Percentiles rank a stretch among this genome's conserved stretches.
Conservation (phyloP, 73 alveolate genomes). For the Breviolum minutum region DNA sequence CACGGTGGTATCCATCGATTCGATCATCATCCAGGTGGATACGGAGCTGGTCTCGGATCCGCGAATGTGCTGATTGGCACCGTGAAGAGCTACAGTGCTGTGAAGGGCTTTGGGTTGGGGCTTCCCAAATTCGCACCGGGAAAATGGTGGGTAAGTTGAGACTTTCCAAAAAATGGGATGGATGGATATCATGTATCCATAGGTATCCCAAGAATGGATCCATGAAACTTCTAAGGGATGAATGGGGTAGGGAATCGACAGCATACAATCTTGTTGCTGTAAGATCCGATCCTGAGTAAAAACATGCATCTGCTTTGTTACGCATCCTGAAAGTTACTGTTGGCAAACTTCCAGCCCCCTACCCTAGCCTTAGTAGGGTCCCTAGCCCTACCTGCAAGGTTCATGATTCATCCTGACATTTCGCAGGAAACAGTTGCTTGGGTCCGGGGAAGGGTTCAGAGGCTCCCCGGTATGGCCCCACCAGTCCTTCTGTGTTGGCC, state of each 20-base stretch:
- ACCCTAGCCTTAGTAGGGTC: not conserved
- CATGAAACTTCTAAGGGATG: not conserved
- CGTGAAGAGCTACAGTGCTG: slow-evolving; percentile 83
- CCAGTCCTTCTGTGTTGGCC: too few species aligned
- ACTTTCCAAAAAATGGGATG: not conserved
- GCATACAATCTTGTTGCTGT: too few species aligned
- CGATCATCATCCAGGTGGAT: not conserved
- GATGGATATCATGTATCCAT: not conserved
- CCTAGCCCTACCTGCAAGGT: slow-evolving; percentile 29
- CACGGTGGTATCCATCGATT: not conserved
- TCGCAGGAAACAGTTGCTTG: slow-evolving; percentile 47
- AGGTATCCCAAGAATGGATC: not conserved
- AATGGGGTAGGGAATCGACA: not conserved
- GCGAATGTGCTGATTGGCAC: slow-evolving; percentile 75
- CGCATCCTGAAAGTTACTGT: not conserved
- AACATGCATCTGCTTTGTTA: not conserved
- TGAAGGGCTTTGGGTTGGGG: slow-evolving; percentile 88
- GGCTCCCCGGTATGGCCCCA: too few species aligned
- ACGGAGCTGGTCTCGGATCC: not conserved
- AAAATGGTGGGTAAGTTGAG: not conserved
- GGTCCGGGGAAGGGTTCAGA: not conserved
- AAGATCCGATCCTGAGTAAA: not conserved
- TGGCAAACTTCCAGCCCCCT: not conserved
- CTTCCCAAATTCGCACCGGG: not conserved
- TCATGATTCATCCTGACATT: slow-evolving; percentile 88